phyloP scores from a whole-genome alignment of 108 stramenopile genomes.

The Stephanodiscus triporus region DNA sequence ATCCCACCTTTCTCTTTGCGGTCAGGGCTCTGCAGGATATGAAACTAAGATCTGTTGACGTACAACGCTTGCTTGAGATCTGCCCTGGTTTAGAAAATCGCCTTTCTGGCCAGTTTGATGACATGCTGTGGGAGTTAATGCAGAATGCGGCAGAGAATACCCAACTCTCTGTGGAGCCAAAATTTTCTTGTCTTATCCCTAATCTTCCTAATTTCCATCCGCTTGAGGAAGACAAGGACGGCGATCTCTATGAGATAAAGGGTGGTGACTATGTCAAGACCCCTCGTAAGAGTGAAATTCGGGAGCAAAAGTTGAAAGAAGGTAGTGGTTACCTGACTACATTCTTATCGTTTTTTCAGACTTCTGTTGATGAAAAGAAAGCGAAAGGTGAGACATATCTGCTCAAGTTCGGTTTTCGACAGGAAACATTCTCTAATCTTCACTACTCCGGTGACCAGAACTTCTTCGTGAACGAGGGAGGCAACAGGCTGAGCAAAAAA shows the following conservation, averaged over 20 bases:
- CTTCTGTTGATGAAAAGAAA: constrained; percentile 17
- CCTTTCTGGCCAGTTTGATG: constrained; percentile 56
- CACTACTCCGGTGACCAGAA: constrained; percentile 23
- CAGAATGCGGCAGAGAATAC: constrained; percentile 48
- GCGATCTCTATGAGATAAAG: constrained; percentile 7
- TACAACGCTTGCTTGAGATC: constrained; percentile 43
- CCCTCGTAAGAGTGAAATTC: constrained; percentile 16
- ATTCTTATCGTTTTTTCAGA: constrained; percentile 3
- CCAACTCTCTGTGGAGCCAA: constrained; percentile 62
- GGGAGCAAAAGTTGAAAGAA: constrained; percentile 16
- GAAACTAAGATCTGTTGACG: constrained; percentile 47
- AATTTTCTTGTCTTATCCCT: constrained; percentile 65
- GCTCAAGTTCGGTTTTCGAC: not conserved
- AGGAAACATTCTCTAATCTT: not conserved
- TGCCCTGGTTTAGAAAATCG: constrained; percentile 50
- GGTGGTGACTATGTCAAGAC: constrained; percentile 15
- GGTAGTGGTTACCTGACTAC: constrained; percentile 7
- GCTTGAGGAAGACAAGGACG: constrained; percentile 19
- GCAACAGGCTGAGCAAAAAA: constrained; percentile 43
- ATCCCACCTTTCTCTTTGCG: constrained; percentile 1
- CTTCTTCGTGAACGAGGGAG: constrained; percentile 48
- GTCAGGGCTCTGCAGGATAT: constrained; percentile 49
- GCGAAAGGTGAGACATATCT: constrained; percentile 17
- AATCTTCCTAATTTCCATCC: constrained; percentile 60
- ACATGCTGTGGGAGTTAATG: constrained; percentile 70